A percentile compares a stretch with the other conserved stretches of the same genome.
phyloP scores from a whole-genome alignment of 495 filamentous ascomycete species.

The Friedmanniomyces endolithicus region DNA sequence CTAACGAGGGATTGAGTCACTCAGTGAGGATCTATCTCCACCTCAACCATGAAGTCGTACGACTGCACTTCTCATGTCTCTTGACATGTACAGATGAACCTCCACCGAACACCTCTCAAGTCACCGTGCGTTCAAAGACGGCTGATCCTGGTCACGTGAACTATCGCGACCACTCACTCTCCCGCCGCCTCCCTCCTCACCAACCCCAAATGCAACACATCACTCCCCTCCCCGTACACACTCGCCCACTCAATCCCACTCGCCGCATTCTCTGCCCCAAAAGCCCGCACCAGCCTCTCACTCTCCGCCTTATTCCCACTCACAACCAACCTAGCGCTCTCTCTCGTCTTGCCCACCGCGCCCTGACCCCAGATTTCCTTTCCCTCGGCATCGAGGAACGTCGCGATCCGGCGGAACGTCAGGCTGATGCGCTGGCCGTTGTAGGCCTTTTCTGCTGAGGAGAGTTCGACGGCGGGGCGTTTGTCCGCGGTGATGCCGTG shows the following conservation, averaged over 20 bases:
- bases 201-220: conserved; percentile 61
- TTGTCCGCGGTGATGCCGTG: conserved; percentile 86
- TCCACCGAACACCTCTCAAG: too few species aligned
- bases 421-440: conserved; percentile 74
- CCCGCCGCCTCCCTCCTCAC: neutral
- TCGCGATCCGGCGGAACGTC: conserved; percentile 85
- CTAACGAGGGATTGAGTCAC: too few species aligned
- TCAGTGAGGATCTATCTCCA: too few species aligned
- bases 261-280: conserved; percentile 73
- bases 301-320: conserved; percentile 56
- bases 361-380: conserved; percentile 83
- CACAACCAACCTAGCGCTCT: conserved; percentile 46
- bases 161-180: too few species aligned
- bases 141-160: too few species aligned
- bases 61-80: too few species aligned
- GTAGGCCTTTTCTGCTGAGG: conserved; percentile 55
- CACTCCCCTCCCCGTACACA: conserved; percentile 69
- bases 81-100: too few species aligned
- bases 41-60: too few species aligned
- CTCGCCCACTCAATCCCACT: conserved; percentile 66
- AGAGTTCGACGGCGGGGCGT: conserved; percentile 50
- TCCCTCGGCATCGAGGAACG: conserved; percentile 54
- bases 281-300: conserved; percentile 59
- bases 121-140: too few species aligned
- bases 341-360: conserved; percentile 52